Base-by-base conservation (phyloP, 441 rosid species). In the Adansonia madagascariensis region DNA sequence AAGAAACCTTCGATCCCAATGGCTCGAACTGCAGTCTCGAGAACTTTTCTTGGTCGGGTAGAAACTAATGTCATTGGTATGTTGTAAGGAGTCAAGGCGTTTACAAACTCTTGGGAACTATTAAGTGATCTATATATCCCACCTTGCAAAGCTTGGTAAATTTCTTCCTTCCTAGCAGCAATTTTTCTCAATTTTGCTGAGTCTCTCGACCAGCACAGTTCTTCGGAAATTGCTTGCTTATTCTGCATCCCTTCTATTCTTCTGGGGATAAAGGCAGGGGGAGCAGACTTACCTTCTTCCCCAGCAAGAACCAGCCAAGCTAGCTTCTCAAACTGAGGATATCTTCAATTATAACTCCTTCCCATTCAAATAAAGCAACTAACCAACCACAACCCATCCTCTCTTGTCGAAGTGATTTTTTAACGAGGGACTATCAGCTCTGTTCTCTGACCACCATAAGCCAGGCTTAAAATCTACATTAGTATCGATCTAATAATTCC, bases 311-410 rank as follows among this genome's bases (percentile, higher is more conserved):
- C 86, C 57, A 90, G 84, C 99, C 99, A 95, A 0, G 97, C 92
- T 80, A 89, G 94, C 79, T 83, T 89, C 87, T 90, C 97, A 6
- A 92, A 85, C 41, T 91, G 93, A 65, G 97, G 94, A 78, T 86
- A 44, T 89, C 98, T 78, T 95, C 97, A 17, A 89, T 80, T 74
- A 95, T 78, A 15, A 95, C 99, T 4, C 99, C 97, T 79, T 95
- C 99, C 98, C 97, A 94, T 79, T 94, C 99, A 60, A 94, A 94
- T 78, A 95, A 94, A 35, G 95, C 99, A 82, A 94, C 97, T 63
- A 95, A 80, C 99, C 99, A 95, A 74, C 99, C 95, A 27, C 97
- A 92, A 14, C 99, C 99, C 99, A 95, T 90, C 81, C 95, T 90
- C 82, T 95, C 97, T 65, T 88, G 97, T 78, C 98, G 86, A 68